Evolutionary conservation across 306 rosid species (phyloP).

Genomic region (Vicia villosa): DNA sequence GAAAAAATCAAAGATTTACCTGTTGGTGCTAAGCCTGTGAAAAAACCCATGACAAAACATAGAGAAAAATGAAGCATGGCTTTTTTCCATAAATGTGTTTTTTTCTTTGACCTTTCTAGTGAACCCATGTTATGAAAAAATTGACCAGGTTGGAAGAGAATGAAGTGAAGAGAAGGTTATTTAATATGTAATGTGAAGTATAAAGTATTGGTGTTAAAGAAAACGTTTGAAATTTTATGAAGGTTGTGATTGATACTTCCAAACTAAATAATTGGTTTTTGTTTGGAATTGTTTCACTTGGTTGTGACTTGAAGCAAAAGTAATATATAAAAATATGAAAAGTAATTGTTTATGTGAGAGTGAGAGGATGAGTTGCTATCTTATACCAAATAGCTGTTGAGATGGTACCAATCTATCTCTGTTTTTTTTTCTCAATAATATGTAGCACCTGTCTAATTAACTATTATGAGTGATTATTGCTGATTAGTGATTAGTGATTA

Average conservation of each 20-base stretch:
- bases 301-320: constrained; percentile 89
- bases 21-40: constrained; percentile 89
- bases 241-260: constrained; percentile 50
- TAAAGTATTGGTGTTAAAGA: constrained; percentile 33
- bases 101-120: constrained; percentile 80
- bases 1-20: constrained; percentile 56
- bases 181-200: constrained; percentile 38
- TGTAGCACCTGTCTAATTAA: constrained; percentile 24
- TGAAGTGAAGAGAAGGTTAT: constrained; percentile 30
- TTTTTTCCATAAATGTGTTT: constrained; percentile 75
- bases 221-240: constrained; percentile 28
- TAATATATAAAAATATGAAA: constrained; percentile 35
- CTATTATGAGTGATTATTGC: constrained; percentile 18
- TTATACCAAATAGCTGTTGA: constrained; percentile 77
- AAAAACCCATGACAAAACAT: constrained; percentile 89
- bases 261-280: constrained; percentile 47
- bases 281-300: constrained; percentile 46
- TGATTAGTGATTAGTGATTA: constrained; percentile 11
- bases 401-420: constrained; percentile 68
- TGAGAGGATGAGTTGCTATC: constrained; percentile 53
- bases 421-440: constrained; percentile 20
- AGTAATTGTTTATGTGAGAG: background rate
- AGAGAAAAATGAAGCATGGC: constrained; percentile 80
- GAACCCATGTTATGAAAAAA: constrained; percentile 59
- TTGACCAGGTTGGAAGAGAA: constrained; percentile 26